These are phyloP conservation scores for Breviolum minutum DNA, from an alignment of 73 alveolate genomes.

Conservation along the genomic window DNA sequence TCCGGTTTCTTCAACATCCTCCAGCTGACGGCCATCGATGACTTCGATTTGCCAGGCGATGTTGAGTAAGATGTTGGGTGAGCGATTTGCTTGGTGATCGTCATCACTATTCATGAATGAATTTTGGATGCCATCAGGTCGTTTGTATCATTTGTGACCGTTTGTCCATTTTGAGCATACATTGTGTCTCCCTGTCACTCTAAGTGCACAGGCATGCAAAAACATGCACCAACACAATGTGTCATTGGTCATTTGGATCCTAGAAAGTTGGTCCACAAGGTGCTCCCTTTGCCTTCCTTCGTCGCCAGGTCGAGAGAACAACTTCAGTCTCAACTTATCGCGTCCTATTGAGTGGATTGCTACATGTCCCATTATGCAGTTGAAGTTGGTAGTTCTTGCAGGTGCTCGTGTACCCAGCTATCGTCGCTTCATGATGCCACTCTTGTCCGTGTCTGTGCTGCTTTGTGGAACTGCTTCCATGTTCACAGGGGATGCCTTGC, in stretches of 20 bases:
- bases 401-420: slow-evolving; percentile 87
- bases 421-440: slow-evolving; percentile 91
- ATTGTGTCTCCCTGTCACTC: too few relatives aligned
- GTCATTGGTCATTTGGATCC: too few relatives aligned
- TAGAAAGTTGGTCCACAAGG: too few relatives aligned
- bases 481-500: slow-evolving; percentile 80
- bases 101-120: too few relatives aligned
- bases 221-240: too few relatives aligned
- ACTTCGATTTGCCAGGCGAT: slow-evolving; percentile 57
- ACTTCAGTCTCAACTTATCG: slow-evolving; percentile 58
- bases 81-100: too few relatives aligned
- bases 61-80: not conserved
- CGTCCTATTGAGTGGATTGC: slow-evolving; percentile 57
- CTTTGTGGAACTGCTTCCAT: slow-evolving; percentile 89
- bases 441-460: slow-evolving; percentile 54
- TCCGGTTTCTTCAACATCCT: slow-evolving; percentile 67
- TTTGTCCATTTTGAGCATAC: too few relatives aligned
- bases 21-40: slow-evolving; percentile 62
- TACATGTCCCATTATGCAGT: slow-evolving; percentile 88
- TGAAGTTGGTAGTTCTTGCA: slow-evolving; percentile 74
- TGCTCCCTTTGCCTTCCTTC: too few relatives aligned
- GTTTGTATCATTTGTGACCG: too few relatives aligned
- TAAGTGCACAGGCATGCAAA: too few relatives aligned
- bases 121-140: too few relatives aligned
- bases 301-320: slow-evolving; percentile 22